Evolutionary conservation across 2,329 filamentous ascomycete species (phyloP), one percentile per base, ranked within the genome.

Genomic region (Beauveria caledonica): DNA sequence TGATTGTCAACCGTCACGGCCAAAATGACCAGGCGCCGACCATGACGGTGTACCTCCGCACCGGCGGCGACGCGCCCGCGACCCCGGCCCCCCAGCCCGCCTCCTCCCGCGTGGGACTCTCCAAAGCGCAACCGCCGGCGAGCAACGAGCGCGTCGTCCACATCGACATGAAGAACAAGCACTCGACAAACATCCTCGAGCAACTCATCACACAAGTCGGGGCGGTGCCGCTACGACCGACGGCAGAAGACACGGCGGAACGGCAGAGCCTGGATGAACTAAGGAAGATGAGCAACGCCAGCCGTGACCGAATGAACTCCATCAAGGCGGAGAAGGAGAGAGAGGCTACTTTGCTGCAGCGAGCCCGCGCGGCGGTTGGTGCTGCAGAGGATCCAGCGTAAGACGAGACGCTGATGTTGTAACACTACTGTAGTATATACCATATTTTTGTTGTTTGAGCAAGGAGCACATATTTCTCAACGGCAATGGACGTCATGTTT

Each of bases 1-100:
- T 97, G 82, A 86, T 89, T 62, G 84, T 96, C 68, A 87, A 88
- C 73, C 88, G 89, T 62, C 86, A 83, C 64, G 68, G 72, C 42
- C 75, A 86, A 49, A 79, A 85, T 66, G 72, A 77, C 5, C 78
- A 78, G 23, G 77, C 82, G 7, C 83, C 88, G 15, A 79, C 77
- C 51, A 78, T 92, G 75, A 85, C 83, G 62, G 78, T 92, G 67
- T 87, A 87, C 75, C 82, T 87, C 66, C 78, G 78, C 68, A 76
- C 76, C 62, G 63, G n/a, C 58, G n/a, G 11, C n/a, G 42, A 40
- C 40, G 65, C 68, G 11, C 55, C 67, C 63, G 58, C 73, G 60
- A 49, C 69, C 66, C 60, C 73, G 64, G 62, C 66, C 49, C 70
- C 72, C 39, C 77, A 79, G 63, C 75, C 77, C 25, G 65, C 71